Percentiles rank a stretch among this genome's conserved stretches.
Conservation (phyloP, 441 rosid species). For the Populus trichocarpa region DNA sequence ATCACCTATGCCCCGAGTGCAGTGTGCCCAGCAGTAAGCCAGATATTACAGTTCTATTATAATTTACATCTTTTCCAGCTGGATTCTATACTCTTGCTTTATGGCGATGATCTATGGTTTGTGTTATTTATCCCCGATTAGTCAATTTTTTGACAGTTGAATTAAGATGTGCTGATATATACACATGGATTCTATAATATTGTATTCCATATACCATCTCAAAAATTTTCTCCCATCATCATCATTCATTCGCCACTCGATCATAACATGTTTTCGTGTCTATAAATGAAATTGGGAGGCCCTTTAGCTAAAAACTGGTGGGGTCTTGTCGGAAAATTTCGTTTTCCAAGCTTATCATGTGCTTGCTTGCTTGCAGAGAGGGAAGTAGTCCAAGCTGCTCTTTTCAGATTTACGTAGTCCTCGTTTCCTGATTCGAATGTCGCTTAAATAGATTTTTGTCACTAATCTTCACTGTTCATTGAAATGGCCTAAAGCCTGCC, state of each 20-base stretch:
- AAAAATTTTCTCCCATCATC: neutral
- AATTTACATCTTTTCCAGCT: neutral
- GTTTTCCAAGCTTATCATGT: neutral
- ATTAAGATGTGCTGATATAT: neutral
- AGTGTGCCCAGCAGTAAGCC: slow-evolving; percentile 75
- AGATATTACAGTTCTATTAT: neutral
- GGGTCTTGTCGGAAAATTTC: too few relatives aligned
- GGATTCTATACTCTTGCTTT: neutral
- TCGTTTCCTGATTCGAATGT: too few relatives aligned
- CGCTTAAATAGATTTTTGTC: neutral
- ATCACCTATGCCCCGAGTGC: slow-evolving; percentile 45
- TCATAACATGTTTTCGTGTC: neutral
- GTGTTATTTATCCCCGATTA: neutral
- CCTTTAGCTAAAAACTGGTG: too few relatives aligned
- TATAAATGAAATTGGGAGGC: neutral
- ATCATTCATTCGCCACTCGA: neutral
- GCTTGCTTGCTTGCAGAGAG: neutral
- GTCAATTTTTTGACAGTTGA: neutral
- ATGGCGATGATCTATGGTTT: neutral
- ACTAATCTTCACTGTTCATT: neutral
- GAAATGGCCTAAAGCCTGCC: neutral
- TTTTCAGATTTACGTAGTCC: neutral
- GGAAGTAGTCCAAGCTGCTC: neutral
- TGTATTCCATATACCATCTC: neutral
- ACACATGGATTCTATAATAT: too few relatives aligned